Base-by-base conservation (phyloP, 306 rosid genomes). In the Malus sieversii region DNA sequence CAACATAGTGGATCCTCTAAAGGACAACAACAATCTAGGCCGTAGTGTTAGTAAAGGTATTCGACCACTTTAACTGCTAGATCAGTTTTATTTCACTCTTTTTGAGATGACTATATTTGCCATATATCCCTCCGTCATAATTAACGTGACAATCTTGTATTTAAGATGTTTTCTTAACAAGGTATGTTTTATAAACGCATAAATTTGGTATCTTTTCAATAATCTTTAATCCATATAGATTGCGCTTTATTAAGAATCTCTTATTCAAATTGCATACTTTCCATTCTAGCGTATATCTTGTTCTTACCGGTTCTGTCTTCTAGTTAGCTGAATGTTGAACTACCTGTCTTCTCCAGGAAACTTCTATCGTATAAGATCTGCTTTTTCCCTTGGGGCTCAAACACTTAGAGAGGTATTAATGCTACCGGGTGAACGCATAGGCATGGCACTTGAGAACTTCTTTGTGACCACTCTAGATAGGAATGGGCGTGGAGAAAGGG, bases 1-100 rank as follows among this genome's bases (percentile, higher is more conserved):
- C 79, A 91, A 91, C 82, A 80, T 91, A 29, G 40, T 89, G 82
- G 94, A 91, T 87, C 94, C 97, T 72, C 87, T 91, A 44, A 86
- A 81, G 79, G 72, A 78, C 63, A 75, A 86, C 67, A 91, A 89
- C 86, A 91, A 91, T 77, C 82, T 91, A 3, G 97, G 97, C 4
- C 92, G 88, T 13, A 86, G 94, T 30, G 88, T 91, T 79, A 77
- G 71, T 75, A 68, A 45, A 81, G 92, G 97, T 91, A 77, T 40
- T 64, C 16, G 38, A 20, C 12, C 45, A 82, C 72, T n/a, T 75
- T 72, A 38, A 75, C 19, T 32, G 51, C 85, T 77, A 46, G 45
- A 62, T 18, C 64, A 71, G 73, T 45, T 64, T 63, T 75, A 70
- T 76, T 30, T 63, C 68, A 20, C 22, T 45, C 38, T 32, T 75